Evolutionary conservation across 257 asterid species (phyloP).

Genomic region (Avicennia marina): DNA sequence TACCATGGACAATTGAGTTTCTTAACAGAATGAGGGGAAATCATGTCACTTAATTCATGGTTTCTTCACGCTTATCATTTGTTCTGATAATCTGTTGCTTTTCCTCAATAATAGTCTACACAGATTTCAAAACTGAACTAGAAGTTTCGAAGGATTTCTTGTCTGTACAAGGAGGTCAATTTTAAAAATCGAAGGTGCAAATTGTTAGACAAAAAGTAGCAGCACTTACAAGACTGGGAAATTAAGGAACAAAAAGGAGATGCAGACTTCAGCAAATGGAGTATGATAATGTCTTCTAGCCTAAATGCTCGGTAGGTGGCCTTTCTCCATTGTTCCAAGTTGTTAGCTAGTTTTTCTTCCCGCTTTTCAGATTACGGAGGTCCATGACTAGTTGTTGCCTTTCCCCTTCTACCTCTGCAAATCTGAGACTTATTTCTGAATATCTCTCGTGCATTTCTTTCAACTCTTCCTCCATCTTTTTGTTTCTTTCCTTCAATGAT

Average conservation of each 20-base stretch:
- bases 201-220: too few relatives aligned
- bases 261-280: slow-evolving; percentile 14
- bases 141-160: slow-evolving; percentile 11
- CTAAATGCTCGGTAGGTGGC: slow-evolving; percentile 20
- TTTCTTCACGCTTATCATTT: too few relatives aligned
- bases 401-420: slow-evolving; percentile 99
- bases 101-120: slow-evolving; percentile 3
- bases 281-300: slow-evolving; percentile 20
- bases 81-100: too few relatives aligned
- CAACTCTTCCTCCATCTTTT: slow-evolving; percentile 63
- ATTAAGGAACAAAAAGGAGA: slow-evolving; percentile 17
- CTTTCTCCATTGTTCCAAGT: slow-evolving; percentile 17
- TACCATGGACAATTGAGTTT: slow-evolving; percentile 90
- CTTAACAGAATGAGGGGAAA: slow-evolving; percentile 86
- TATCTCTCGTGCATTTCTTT: slow-evolving; percentile 90
- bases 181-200: slow-evolving; percentile 14
- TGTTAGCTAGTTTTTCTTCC: slow-evolving; percentile 56
- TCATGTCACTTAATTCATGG: too few relatives aligned
- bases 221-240: too few relatives aligned
- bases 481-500: slow-evolving; percentile 63
- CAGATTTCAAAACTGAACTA: slow-evolving; percentile 13
- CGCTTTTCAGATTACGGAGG: slow-evolving; percentile 68
- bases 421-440: slow-evolving; percentile 91
- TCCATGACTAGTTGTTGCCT: slow-evolving; percentile 94
- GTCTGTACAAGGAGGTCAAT: slow-evolving; percentile 1